Conservation (phyloP, 495 filamentous ascomycete genomes). For the Penicillium crystallinum region DNA sequence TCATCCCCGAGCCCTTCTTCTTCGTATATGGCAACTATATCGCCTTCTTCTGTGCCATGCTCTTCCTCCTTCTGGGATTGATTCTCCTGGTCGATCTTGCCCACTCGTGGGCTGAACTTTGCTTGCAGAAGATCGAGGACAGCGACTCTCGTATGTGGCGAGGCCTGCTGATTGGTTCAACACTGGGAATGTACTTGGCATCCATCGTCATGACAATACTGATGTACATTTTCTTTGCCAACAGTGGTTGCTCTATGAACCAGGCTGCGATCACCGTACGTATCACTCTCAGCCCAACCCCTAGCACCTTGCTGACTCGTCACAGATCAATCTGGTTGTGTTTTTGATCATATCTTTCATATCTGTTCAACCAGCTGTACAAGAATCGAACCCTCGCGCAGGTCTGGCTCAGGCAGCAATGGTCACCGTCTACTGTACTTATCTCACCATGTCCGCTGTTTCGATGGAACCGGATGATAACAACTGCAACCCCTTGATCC, state of each 20-base stretch:
- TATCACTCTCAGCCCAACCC: not conserved
- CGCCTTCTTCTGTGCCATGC: slow-evolving; percentile 79
- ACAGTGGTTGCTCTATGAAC: slow-evolving; percentile 84
- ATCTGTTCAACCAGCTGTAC: slow-evolving; percentile 84
- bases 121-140: slow-evolving; percentile 87
- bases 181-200: slow-evolving; percentile 86
- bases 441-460: slow-evolving; percentile 96
- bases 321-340: slow-evolving; percentile 74
- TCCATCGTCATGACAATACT: slow-evolving; percentile 90
- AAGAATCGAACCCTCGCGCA: slow-evolving; percentile 88
- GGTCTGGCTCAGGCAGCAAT: slow-evolving; percentile 95
- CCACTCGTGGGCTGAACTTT: slow-evolving; percentile 97
- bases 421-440: slow-evolving; percentile 97
- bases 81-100: slow-evolving; percentile 92
- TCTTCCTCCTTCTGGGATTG: slow-evolving; percentile 89
- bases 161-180: slow-evolving; percentile 81
- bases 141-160: slow-evolving; percentile 82
- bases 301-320: slow-evolving; percentile 19
- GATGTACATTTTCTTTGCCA: slow-evolving; percentile 96
- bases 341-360: slow-evolving; percentile 75
- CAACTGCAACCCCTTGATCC: slow-evolving; percentile 87
- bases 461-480: slow-evolving; percentile 97
- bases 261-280: slow-evolving; percentile 66
- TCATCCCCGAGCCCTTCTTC: slow-evolving; percentile 95
- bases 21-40: slow-evolving; percentile 94